Evolutionary conservation across 345 rosid species (phyloP).

Genomic region (Eutrema heterophyllum): DNA sequence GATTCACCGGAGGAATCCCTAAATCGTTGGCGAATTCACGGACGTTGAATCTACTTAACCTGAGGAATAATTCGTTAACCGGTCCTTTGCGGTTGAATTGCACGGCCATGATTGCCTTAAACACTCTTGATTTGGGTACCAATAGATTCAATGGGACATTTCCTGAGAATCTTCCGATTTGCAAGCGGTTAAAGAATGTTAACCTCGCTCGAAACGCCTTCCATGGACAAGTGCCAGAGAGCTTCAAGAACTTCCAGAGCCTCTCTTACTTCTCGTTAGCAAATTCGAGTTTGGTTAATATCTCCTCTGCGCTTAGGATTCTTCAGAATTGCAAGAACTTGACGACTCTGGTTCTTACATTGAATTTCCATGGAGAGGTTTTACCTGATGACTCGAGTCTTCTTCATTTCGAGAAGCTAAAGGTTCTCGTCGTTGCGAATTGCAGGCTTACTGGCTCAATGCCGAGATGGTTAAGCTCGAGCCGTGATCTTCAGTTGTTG

Average conservation of each 20-base stretch:
- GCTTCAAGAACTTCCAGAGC: slow-evolving; percentile 47
- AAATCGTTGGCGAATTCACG: slow-evolving; percentile 49
- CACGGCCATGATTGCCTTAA: slow-evolving; percentile 47
- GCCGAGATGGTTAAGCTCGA: slow-evolving; percentile 58
- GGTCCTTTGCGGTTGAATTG: slow-evolving; percentile 57
- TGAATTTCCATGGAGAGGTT: slow-evolving; percentile 54
- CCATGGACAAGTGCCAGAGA: slow-evolving; percentile 56
- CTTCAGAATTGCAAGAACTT: slow-evolving; percentile 64
- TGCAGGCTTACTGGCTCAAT: slow-evolving; percentile 58
- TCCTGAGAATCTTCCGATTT: slow-evolving; percentile 55
- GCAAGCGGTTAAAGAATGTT: slow-evolving; percentile 45
- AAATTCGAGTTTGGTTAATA: slow-evolving; percentile 47
- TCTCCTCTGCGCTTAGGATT: slow-evolving; percentile 51
- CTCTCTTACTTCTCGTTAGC: slow-evolving; percentile 62
- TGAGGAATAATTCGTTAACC: slow-evolving; percentile 63
- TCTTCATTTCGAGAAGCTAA: slow-evolving; percentile 49
- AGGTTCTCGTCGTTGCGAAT: slow-evolving; percentile 56
- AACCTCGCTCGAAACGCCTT: slow-evolving; percentile 66
- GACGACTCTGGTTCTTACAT: slow-evolving; percentile 56
- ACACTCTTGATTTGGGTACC: slow-evolving; percentile 61
- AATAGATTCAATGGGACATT: slow-evolving; percentile 48
- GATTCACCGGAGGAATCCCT: slow-evolving; percentile 56
- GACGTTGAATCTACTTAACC: slow-evolving; percentile 45
- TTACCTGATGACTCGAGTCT: slow-evolving; percentile 46
- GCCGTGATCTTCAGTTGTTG: slow-evolving; percentile 56